Conservation (phyloP, 805 yeast species). For the Zygotorulaspora danielsina region DNA sequence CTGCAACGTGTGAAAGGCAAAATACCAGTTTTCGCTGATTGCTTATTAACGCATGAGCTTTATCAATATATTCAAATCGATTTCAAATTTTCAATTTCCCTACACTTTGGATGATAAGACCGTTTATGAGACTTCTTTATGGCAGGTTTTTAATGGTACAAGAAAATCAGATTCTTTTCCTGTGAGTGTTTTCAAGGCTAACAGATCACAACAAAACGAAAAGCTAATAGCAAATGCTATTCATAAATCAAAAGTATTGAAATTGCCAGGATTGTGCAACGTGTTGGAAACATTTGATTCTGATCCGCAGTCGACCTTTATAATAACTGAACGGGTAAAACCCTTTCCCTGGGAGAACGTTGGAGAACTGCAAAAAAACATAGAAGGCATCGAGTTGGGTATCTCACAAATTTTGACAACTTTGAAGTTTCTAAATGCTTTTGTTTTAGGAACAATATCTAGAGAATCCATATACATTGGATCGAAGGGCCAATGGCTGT, state of each 20-base stretch:
- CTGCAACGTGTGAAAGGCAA: too few relatives aligned
- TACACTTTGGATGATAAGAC: slow-evolving; percentile 26
- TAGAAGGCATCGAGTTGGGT: slow-evolving; percentile 25
- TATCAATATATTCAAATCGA: slow-evolving; percentile 28
- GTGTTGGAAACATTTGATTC: slow-evolving; percentile 31
- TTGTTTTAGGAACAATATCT: slow-evolving; percentile 62
- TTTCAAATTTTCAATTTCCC: slow-evolving; percentile 34
- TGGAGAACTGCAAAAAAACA: slow-evolving; percentile 11
- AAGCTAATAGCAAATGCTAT: slow-evolving; percentile 24
- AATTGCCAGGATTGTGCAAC: slow-evolving; percentile 32
- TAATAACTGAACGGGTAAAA: slow-evolving; percentile 28
- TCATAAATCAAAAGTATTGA: slow-evolving; percentile 27
- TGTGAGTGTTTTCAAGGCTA: slow-evolving; percentile 29
- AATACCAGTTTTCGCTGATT: too few relatives aligned
- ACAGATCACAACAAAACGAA: slow-evolving; percentile 13
- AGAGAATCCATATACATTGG: slow-evolving; percentile 59
- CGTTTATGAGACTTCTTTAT: slow-evolving; percentile 22
- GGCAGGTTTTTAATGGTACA: slow-evolving; percentile 29
- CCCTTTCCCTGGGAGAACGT: slow-evolving; percentile 22
- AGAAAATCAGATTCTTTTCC: slow-evolving; percentile 29
- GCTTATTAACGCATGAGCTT: too few relatives aligned
- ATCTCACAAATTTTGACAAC: slow-evolving; percentile 26
- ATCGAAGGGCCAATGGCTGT: slow-evolving; percentile 72
- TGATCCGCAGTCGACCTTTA: slow-evolving; percentile 24
- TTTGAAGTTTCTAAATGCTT: slow-evolving; percentile 31